Base-by-base conservation (phyloP, 2,329 filamentous ascomycete genomes). In the Ascochyta fabae region DNA sequence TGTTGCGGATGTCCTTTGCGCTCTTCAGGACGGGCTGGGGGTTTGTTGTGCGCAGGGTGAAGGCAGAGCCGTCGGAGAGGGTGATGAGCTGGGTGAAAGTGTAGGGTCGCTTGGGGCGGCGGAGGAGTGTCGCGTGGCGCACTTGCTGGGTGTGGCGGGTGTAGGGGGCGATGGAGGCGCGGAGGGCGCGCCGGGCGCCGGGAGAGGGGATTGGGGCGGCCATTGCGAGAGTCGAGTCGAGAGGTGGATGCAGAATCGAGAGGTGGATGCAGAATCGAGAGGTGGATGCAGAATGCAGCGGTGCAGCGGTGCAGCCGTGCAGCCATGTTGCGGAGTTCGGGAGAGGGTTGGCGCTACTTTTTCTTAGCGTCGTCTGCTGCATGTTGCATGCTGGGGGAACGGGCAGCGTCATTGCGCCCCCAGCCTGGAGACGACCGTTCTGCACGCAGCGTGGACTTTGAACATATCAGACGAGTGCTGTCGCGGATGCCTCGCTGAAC, bases 61-160 rank as follows among this genome's bases (percentile, higher is more conserved):
- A 98, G 57, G 93, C 90, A 70, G 86, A 90, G 67, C 95, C 95
- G 81, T 99, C 95, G 36, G 89, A 91, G 62, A 98, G 88, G 49
- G 92, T 93, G 65, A 99, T 83, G 58, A 99, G 85, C 79, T 99
- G 95, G n/a, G 94, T 97, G 83, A 97, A 98, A 65, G 89, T 91
- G 83, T 97, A 98, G 38, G 95, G 94, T 6, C 93, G 87, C 71
- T 92, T 90, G n/a, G 92, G 92, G 15, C 95, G 91, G 59, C 84
- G 85, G 72, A 98, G 86, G 61, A 96, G 89, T 23, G 90, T 92
- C 48, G 95, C 95, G 74, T 92, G 86, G 58, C 92, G 88, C 73
- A 87, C 82, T 79, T 93, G 89, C 45, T 67, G 61, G 29, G 56
- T 49, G 22, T 58, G 59, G 16, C 43, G 60, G 34, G 62, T 48